Evolutionary conservation across 257 asterid genomes (phyloP), one percentile per base, ranked within the genome.

Genomic region (Leonotis leonurus): DNA sequence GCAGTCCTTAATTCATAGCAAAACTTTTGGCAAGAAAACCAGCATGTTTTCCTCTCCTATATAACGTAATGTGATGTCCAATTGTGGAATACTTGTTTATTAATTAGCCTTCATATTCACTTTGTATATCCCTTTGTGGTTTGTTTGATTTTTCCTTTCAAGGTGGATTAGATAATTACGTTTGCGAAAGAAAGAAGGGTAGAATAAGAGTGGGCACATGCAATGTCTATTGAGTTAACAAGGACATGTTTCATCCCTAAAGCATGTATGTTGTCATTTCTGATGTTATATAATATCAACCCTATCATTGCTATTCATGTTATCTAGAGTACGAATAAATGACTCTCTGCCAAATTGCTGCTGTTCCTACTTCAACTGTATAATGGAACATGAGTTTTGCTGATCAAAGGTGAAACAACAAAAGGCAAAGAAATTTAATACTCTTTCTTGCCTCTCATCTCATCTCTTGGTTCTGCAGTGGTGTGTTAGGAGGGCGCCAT

Each of bases 381-480:
- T 32, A 4, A 32, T 1, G 37, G 8, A 32, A 32, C 37, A 32
- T 32, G n/a, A n/a, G n/a, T n/a, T n/a, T n/a, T n/a, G n/a, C n/a
- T n/a, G n/a, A n/a, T n/a, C n/a, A n/a, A n/a, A n/a, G n/a, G n/a
- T n/a, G 10, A 3, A 61, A 49, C 40, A 21, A 18, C 29, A 64
- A 2, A n/a, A 7, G 46, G 55, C 53, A 14, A 27, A 53, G 50
- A 44, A 56, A 16, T 8, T 5, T 3, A 24, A 33, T 25, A n/a
- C 11, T 11, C 17, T 6, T 41, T 30, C 46, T 16, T 44, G 56
- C 64, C 48, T 50, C 69, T 60, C 51, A 85, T 53, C 70, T 60
- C 53, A 87, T 77, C 83, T 85, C 76, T 80, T 88, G 5, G 87
- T 82, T 64, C 64, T 85, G 81, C 97, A 90, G 76, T 68, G 75